Percentiles rank a stretch among this genome's conserved stretches.
These are phyloP conservation scores for Phytophthora capsici DNA, from an alignment of 352 stramenopile species.

Conservation along the genomic window DNA sequence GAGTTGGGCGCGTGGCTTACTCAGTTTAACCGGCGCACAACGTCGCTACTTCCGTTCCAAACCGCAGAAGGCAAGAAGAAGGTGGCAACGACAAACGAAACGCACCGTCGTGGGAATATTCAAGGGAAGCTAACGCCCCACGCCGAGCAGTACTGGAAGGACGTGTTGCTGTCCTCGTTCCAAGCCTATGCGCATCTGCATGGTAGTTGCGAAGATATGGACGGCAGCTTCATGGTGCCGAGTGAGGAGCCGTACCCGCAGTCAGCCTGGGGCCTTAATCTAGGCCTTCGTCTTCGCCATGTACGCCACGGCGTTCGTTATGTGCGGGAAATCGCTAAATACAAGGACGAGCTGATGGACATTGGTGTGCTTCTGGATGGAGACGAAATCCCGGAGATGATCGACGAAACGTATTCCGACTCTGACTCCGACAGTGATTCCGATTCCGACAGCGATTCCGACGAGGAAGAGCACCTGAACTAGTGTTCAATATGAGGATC, in stretches of 20 bases:
- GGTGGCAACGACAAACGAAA: slow-evolving; percentile 3
- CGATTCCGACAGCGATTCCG: neutral
- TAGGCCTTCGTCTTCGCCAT: slow-evolving; percentile 72
- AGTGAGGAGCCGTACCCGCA: slow-evolving; percentile 58
- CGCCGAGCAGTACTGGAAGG: slow-evolving; percentile 75
- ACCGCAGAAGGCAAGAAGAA: slow-evolving; percentile 45
- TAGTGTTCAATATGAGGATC: slow-evolving; percentile 26
- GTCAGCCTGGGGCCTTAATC: slow-evolving; percentile 71
- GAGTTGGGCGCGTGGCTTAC: slow-evolving; percentile 89
- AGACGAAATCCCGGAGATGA: slow-evolving; percentile 9
- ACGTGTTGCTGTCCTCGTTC: slow-evolving; percentile 74
- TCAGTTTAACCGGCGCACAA: slow-evolving; percentile 55
- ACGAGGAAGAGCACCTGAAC: slow-evolving; percentile 19
- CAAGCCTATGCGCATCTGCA: slow-evolving; percentile 55
- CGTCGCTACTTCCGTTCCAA: slow-evolving; percentile 49
- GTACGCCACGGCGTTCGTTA: slow-evolving; percentile 74
- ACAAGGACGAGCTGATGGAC: slow-evolving; percentile 47
- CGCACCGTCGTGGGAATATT: slow-evolving; percentile 2
- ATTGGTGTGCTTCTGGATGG: slow-evolving; percentile 39
- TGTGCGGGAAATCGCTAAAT: slow-evolving; percentile 63
- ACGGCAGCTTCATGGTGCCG: slow-evolving; percentile 65
- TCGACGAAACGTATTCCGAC: neutral
- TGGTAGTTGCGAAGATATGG: slow-evolving; percentile 63
- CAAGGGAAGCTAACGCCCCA: slow-evolving; percentile 46
- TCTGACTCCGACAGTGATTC: slow-evolving; percentile 2